These are phyloP conservation scores for Mycena albidolilacea DNA, from an alignment of 768 basidiomycete genomes.

Conservation along the genomic window DNA sequence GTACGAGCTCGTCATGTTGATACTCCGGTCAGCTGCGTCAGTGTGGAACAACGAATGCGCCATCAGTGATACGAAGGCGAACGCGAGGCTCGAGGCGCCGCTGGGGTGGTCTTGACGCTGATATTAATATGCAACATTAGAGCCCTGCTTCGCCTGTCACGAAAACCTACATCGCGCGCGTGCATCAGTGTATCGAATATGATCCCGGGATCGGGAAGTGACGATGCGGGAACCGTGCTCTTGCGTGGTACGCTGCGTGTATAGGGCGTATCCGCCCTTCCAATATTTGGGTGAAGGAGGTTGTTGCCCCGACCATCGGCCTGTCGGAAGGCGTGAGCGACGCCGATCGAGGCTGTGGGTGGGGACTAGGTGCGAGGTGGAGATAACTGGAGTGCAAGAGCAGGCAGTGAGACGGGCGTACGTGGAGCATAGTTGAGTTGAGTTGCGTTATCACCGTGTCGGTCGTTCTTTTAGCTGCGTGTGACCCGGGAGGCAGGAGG, in stretches of 20 bases:
- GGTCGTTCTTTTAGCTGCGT: conserved; percentile 3
- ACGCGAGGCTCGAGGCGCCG: conserved; percentile 74
- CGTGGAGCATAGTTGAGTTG: conserved; percentile 1
- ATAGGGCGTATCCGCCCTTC: conserved; percentile 66
- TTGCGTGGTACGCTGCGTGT: conserved; percentile 65
- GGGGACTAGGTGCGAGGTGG: conserved; percentile 1
- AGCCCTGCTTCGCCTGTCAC: conserved; percentile 24
- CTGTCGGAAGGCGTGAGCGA: conserved; percentile 52
- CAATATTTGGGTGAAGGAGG: conserved; percentile 58
- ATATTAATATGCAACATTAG: not conserved
- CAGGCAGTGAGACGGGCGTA: conserved; percentile 1
- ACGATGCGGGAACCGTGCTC: conserved; percentile 48
- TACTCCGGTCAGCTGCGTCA: conserved; percentile 53
- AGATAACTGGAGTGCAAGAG: conserved; percentile 8
- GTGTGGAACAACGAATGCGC: conserved; percentile 73
- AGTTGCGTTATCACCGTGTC: conserved; percentile 2
- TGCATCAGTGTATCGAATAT: conserved; percentile 76
- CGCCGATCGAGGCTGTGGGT: conserved; percentile 47
- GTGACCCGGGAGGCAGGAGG: conserved; percentile 2
- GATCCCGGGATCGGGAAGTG: conserved; percentile 69
- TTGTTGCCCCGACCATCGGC: conserved; percentile 69
- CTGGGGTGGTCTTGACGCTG: conserved; percentile 61
- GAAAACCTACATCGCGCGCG: conserved; percentile 52
- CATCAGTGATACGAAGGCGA: conserved; percentile 76
- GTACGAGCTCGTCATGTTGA: conserved; percentile 69